Evolutionary conservation across 78 protist genomes (phyloP).

Genomic region (Dictyostelium citrinum): DNA sequence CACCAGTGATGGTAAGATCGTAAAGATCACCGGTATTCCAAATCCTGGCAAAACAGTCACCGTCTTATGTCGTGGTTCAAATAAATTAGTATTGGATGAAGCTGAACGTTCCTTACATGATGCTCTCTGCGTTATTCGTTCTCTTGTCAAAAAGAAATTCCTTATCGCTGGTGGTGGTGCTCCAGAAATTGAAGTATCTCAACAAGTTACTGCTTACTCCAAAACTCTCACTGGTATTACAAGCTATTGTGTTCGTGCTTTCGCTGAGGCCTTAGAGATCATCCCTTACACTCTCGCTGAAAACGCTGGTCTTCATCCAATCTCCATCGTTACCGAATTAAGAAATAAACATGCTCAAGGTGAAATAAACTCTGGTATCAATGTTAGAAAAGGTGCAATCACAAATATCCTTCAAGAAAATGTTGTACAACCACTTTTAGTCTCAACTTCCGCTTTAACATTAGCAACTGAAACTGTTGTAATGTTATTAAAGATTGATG

Average conservation of each 20-base stretch:
- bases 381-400: conserved; percentile 93
- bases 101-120: conserved; percentile 99
- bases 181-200: conserved; percentile 94
- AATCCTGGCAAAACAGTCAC: conserved; percentile 94
- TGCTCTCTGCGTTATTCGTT: conserved; percentile 99
- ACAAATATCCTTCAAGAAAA: conserved; percentile 95
- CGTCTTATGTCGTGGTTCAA: conserved; percentile 95
- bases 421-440: conserved; percentile 99
- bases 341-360: conserved; percentile 94
- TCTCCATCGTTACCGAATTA: conserved; percentile 96
- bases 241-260: conserved; percentile 93
- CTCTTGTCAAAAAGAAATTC: conserved; percentile 95
- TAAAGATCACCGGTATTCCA: conserved; percentile 93
- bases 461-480: conserved; percentile 99
- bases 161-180: conserved; percentile 99
- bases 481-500: conserved; percentile 98
- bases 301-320: conserved; percentile 99
- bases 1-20: conserved; percentile 90
- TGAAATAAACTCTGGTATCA: conserved; percentile 94
- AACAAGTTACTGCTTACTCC: conserved; percentile 87
- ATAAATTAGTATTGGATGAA: conserved; percentile 96
- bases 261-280: conserved; percentile 98
- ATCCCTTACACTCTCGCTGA: conserved; percentile 99
- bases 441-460: conserved; percentile 91
- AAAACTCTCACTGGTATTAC: conserved; percentile 89